Conservation (phyloP, 768 basidiomycete species). For the Neoboletus magnificus region DNA sequence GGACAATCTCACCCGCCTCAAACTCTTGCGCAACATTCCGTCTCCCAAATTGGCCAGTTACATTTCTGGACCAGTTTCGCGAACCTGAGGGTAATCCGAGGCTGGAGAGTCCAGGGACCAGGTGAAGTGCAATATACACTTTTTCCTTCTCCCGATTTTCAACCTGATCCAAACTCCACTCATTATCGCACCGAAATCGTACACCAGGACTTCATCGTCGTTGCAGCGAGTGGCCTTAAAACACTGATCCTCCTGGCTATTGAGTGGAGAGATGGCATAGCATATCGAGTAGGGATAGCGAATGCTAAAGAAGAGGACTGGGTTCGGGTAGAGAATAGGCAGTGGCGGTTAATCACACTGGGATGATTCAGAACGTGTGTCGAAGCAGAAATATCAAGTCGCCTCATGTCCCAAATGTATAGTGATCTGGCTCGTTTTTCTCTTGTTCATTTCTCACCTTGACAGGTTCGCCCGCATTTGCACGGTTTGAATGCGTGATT, state of each 20-base stretch:
- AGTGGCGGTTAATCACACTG: conserved; percentile 12
- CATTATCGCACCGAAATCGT: not conserved
- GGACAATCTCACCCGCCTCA: not conserved
- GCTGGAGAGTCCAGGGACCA: not conserved
- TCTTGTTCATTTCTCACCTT: not conserved
- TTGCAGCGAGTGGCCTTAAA: not conserved
- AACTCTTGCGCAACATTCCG: not conserved
- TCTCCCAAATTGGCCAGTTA: conserved; percentile 1
- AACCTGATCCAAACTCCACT: not conserved
- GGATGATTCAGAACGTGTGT: not conserved
- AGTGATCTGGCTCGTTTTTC: not conserved
- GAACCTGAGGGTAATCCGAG: not conserved
- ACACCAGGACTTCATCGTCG: conserved; percentile 10
- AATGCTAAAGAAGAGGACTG: not conserved
- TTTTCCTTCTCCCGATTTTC: not conserved
- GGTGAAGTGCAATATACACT: not conserved
- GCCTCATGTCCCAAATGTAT: not conserved
- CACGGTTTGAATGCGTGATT: not conserved
- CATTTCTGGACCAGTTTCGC: conserved; percentile 17
- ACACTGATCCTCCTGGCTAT: conserved; percentile 8
- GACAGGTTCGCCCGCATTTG: not conserved
- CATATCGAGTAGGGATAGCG: conserved; percentile 10
- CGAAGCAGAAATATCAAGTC: not conserved
- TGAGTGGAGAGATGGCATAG: conserved; percentile 14
- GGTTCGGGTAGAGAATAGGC: conserved; percentile 5